Evolutionary conservation across 352 stramenopile species (phyloP), one percentile per base, ranked within the genome.

Genomic region (Globisporangium paroecandrum): DNA sequence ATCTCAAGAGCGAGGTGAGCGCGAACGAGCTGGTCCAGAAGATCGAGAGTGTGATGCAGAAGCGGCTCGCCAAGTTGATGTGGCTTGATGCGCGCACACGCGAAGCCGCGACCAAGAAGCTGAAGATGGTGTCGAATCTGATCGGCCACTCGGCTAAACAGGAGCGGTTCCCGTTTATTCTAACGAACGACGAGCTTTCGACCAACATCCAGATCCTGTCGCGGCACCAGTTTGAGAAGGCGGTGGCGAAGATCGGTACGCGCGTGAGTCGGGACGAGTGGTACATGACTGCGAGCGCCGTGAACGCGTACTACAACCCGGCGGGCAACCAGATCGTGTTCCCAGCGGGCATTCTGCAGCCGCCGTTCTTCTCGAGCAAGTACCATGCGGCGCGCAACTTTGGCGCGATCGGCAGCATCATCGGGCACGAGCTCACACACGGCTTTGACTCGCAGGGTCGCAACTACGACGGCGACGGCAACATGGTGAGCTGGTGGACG

Each of bases 361-460:
- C 93, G 56, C 96, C 96, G 6, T 98, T 98, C 64, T 99, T 98
- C 65, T 76, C 93, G 53, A 79, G 78, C 24, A 74, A 82, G 32
- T 76, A 75, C 0, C 91, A 98, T 47, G 77, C 93, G 38, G 89
- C 93, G 10, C 89, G 95, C 2, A 98, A 98, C 66, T 99, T 96
- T 71, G 96, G 96, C 15, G 86, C 83, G 2, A 98, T 98, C 68
- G 94, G 95, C 18, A 91, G 84, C 12, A 81, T 98, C 55, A 97
- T 98, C 58, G 96, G 93, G 4, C 95, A 99, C 69, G 96, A 98
- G 73, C 94, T 99, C 75, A 99, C 93, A 2, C 96, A 99, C 70
- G 95, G 94, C 5, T 99, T 98, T 73, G 96, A 99, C 68, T 89
- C 97, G 57, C 87, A 95, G 36, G 96, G 95, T 5, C 78, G 89